These are phyloP conservation scores for Tirmania nivea DNA, from an alignment of 495 filamentous ascomycete species.

Conservation along the genomic window DNA sequence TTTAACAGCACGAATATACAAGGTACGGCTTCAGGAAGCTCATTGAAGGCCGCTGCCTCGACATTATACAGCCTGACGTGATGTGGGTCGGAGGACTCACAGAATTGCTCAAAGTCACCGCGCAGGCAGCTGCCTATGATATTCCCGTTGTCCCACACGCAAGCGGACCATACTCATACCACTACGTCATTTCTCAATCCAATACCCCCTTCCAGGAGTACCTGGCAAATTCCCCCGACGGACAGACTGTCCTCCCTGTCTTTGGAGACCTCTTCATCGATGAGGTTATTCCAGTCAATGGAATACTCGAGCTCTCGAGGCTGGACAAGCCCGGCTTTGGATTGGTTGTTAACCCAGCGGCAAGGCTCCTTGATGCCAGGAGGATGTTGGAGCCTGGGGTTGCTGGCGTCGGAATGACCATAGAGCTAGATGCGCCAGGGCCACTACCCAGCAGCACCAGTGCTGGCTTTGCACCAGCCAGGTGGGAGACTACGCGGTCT, in stretches of 20 bases:
- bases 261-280: constrained; percentile 81
- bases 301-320: constrained; percentile 52
- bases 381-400: constrained; percentile 30
- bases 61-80: constrained; percentile 85
- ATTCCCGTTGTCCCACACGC: constrained; percentile 88
- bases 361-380: constrained; percentile 52
- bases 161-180: constrained; percentile 80
- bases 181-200: constrained; percentile 75
- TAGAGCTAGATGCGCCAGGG: constrained; percentile 3
- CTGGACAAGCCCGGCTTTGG: constrained; percentile 85
- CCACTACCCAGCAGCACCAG: constrained; percentile 1
- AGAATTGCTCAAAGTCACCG: constrained; percentile 70
- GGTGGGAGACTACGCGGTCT: neutral
- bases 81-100: constrained; percentile 94
- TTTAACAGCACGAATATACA: constrained; percentile 59
- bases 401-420: constrained; percentile 1
- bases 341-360: constrained; percentile 58
- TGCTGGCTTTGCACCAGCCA: neutral
- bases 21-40: constrained; percentile 85
- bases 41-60: constrained; percentile 72
- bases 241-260: constrained; percentile 67
- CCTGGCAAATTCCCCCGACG: constrained; percentile 74
- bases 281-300: constrained; percentile 68
- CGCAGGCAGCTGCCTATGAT: constrained; percentile 77
- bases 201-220: constrained; percentile 92